Conservation (phyloP, 2,329 filamentous ascomycete species). For the Penicillium sp. region DNA sequence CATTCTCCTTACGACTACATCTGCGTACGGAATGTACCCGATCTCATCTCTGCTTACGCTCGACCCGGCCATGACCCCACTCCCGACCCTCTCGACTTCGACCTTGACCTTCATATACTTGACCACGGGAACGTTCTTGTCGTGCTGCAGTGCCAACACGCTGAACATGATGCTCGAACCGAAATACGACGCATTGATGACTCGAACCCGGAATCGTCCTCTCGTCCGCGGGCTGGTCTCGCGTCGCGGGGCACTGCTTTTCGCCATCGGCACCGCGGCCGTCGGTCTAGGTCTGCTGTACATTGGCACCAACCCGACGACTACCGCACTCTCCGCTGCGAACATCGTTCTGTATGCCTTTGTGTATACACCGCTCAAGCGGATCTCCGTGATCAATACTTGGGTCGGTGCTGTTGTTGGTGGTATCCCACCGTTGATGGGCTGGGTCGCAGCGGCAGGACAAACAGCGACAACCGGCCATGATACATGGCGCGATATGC, state of each 20-base stretch:
- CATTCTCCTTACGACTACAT: conserved; percentile 85
- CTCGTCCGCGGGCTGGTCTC: conserved; percentile 79
- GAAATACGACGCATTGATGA: conserved; percentile 87
- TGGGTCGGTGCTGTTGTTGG: conserved; percentile 94
- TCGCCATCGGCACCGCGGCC: conserved; percentile 71
- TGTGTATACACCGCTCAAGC: conserved; percentile 89
- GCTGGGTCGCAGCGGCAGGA: conserved; percentile 91
- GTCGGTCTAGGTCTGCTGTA: conserved; percentile 72
- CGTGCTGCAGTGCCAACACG: conserved; percentile 86
- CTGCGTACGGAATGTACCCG: conserved; percentile 88
- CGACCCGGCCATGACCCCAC: conserved; percentile 63
- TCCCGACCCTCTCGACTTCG: conserved; percentile 65
- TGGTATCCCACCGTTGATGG: conserved; percentile 93
- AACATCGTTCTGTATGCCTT: conserved; percentile 92
- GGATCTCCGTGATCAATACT: conserved; percentile 81
- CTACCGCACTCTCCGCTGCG: conserved; percentile 75
- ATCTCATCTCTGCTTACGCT: conserved; percentile 83
- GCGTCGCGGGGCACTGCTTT: conserved; percentile 67
- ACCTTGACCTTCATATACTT: conserved; percentile 90
- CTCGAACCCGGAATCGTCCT: conserved; percentile 84
- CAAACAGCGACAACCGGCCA: conserved; percentile 72
- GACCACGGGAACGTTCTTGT: conserved; percentile 82
- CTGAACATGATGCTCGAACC: conserved; percentile 98
- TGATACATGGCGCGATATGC: conserved; percentile 73
- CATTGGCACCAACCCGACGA: conserved; percentile 90